Evolutionary conservation across 345 rosid genomes (phyloP).

Genomic region (Jatropha curcas): DNA sequence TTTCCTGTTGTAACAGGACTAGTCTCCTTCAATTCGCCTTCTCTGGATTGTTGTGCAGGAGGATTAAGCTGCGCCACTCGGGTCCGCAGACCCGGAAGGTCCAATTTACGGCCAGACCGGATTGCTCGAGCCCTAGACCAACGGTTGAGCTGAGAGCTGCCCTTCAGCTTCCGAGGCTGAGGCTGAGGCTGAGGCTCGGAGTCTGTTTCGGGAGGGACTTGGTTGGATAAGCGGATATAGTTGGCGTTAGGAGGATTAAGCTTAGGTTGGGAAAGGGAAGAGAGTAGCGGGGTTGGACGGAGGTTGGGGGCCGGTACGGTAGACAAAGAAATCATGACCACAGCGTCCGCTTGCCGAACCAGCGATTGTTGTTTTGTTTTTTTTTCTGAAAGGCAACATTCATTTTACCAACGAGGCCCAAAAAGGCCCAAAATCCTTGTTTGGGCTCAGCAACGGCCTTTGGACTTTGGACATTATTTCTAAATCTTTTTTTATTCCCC

Average conservation of each 20-base stretch:
- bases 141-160: slow-evolving; percentile 72
- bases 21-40: slow-evolving; percentile 23
- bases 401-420: too few species aligned
- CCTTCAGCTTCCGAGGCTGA: slow-evolving; percentile 50
- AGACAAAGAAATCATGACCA: slow-evolving; percentile 47
- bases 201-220: slow-evolving; percentile 28
- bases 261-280: slow-evolving; percentile 25
- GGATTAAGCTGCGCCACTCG: slow-evolving; percentile 21
- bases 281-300: slow-evolving; percentile 12
- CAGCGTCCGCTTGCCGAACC: background rate
- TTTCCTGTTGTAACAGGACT: background rate
- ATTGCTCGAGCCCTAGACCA: slow-evolving; percentile 86
- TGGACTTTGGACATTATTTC: too few species aligned
- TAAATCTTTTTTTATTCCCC: too few species aligned
- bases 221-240: background rate
- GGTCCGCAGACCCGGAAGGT: slow-evolving; percentile 38
- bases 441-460: background rate
- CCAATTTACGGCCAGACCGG: slow-evolving; percentile 66
- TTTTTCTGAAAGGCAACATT: too few species aligned
- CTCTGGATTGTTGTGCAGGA: slow-evolving; percentile 11
- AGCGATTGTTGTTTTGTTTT: too few species aligned
- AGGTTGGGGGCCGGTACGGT: slow-evolving; percentile 41
- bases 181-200: slow-evolving; percentile 38
- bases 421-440: too few species aligned
- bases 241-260: slow-evolving; percentile 6